These are phyloP conservation scores for Poa annua DNA, from an alignment of 176 grass and related monocot genomes.

Conservation along the genomic window DNA sequence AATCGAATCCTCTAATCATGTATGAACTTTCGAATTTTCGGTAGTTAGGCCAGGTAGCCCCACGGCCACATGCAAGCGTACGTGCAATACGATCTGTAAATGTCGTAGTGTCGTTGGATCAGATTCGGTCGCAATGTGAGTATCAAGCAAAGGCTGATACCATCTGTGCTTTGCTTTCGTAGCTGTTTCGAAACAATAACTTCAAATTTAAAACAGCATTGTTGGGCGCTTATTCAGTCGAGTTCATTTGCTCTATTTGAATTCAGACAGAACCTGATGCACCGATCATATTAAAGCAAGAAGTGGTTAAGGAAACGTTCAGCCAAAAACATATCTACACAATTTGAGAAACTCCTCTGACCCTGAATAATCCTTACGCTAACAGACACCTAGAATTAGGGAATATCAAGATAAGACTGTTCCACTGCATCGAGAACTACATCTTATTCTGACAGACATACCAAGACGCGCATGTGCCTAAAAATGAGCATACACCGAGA, in stretches of 20 bases:
- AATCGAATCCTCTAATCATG: slow-evolving; percentile 15
- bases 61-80: slow-evolving; percentile 32
- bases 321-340: background rate
- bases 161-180: background rate
- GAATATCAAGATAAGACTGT: background rate
- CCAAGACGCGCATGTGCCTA: background rate
- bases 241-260: background rate
- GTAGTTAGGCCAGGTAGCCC: slow-evolving; percentile 27
- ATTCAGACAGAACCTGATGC: background rate
- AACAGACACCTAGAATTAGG: background rate
- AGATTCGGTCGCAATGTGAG: slow-evolving; percentile 42
- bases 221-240: background rate
- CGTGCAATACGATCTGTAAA: slow-evolving; percentile 15
- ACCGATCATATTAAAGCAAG: background rate
- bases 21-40: slow-evolving; percentile 13
- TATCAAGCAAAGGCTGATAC: slow-evolving; percentile 20
- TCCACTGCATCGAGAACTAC: background rate
- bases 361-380: background rate
- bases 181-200: background rate
- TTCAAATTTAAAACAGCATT: background rate
- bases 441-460: background rate
- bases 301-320: background rate
- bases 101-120: slow-evolving; percentile 38
- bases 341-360: background rate
- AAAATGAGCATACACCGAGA: background rate